Percentiles rank a stretch among this genome's conserved stretches.
Conservation (phyloP, 176 grass and related monocot species). For the Eremochloa ophiuroides region DNA sequence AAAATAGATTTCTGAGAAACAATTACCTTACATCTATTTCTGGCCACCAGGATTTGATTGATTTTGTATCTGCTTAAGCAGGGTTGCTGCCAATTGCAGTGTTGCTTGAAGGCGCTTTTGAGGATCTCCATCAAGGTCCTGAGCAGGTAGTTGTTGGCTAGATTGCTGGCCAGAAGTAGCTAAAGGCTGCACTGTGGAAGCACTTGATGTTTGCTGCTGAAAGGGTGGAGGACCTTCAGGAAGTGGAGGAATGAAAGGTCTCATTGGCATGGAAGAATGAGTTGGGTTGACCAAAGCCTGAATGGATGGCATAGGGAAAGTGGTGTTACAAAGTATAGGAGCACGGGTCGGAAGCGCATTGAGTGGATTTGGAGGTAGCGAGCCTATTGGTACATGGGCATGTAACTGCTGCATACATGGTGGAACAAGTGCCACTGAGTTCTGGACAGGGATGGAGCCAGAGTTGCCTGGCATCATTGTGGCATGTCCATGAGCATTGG, state of each 20-base stretch:
- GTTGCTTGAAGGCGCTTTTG: constrained; percentile 89
- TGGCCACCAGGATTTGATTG: constrained; percentile 64
- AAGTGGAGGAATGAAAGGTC: constrained; percentile 41
- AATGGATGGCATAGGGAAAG: constrained; percentile 21
- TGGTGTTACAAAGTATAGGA: constrained; percentile 21
- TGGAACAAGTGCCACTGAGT: constrained; percentile 14
- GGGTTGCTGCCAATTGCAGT: constrained; percentile 78
- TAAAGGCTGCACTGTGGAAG: constrained; percentile 24
- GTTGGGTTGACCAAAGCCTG: constrained; percentile 14
- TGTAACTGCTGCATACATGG: constrained; percentile 24
- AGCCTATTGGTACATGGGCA: constrained; percentile 14
- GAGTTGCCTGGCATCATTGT: constrained; percentile 23
- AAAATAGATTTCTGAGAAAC: constrained; percentile 36
- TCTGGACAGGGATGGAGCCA: constrained; percentile 25
- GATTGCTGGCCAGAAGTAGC: constrained; percentile 37
- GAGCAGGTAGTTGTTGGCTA: constrained; percentile 37
- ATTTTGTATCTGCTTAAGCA: constrained; percentile 90
- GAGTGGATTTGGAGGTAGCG: constrained; percentile 10
- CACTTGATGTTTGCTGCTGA: constrained; percentile 41
- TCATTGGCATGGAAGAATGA: constrained; percentile 46
- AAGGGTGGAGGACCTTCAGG: constrained; percentile 35
- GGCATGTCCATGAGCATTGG: constrained; percentile 36
- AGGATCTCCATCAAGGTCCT: constrained; percentile 56
- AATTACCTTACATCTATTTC: constrained; percentile 45
- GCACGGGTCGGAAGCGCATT: constrained; percentile 20